Evolutionary conservation across 73 alveolate genomes (phyloP), one percentile per base, ranked within the genome.

Genomic region (Urostyla sp.): DNA sequence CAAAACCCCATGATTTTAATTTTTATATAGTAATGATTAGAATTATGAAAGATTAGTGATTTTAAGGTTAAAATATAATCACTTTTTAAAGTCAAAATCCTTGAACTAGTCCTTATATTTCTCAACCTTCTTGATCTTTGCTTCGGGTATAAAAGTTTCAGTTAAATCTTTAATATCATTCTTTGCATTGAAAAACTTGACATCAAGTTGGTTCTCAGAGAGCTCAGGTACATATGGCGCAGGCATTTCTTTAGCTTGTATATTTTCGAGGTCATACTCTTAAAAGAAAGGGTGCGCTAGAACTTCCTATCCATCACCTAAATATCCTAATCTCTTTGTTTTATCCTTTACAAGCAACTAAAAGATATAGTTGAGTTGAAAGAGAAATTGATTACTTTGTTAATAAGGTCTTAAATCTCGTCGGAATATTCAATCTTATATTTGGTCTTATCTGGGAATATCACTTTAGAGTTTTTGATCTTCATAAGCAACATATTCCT

Each of bases 231-330:
- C 60, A 55, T 38, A 75, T 15, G 92, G 92, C 26, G 92, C 87
- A 13, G 43, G 72, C 15, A 84, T 24, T 11, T 34, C 46, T 30
- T 75, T 84, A 21, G 20, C 60, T 21, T 52, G 59, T 13, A 59
- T 36, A 48, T 74, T 59, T 54, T 75, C 75, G 48, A 81, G 37
- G 59, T 85, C 81, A 10, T 91, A 53, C 37, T 87, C 90, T 8
- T 56, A 52, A 49, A 95, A 93, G 93, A 95, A 95, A 31, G 94
- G 94, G 61, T 95, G 99, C 27, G 58, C 36, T 38, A 84, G 77
- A 43, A 95, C 56, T 72, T 95, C 94, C 0, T 88, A 94, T 27
- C 66, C 89, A 49, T 74, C 99, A 24, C 88, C 90, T 32, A 91
- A 60, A 58, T 37, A 75, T 1, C 98, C 99, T 44, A 93, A 73